Evolutionary conservation across 176 grass and related monocot species (phyloP).

Genomic region (Melocanna baccifera): DNA sequence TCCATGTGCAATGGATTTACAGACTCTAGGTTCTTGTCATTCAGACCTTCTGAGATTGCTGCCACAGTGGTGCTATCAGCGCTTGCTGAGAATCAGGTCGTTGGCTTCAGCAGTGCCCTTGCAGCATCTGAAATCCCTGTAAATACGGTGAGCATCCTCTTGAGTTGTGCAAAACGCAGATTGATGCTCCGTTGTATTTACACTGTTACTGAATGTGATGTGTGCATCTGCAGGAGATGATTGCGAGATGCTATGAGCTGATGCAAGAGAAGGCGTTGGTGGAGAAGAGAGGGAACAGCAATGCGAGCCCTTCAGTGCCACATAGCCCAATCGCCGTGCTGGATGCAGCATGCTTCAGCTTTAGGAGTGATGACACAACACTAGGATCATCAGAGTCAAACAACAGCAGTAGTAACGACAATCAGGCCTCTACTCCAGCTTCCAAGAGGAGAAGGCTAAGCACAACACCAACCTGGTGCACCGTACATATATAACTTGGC

Average conservation of each 20-base stretch:
- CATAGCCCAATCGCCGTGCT: constrained; percentile 69
- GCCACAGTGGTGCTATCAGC: constrained; percentile 47
- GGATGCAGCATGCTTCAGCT: constrained; percentile 59
- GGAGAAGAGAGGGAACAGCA: constrained; percentile 41
- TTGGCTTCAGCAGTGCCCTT: constrained; percentile 33
- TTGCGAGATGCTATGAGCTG: constrained; percentile 63
- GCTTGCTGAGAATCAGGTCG: constrained; percentile 36
- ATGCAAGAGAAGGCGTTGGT: constrained; percentile 53
- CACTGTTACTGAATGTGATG: constrained; percentile 17
- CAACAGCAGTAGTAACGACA: constrained; percentile 21
- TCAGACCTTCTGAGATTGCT: constrained; percentile 83
- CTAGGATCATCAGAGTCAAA: constrained; percentile 57
- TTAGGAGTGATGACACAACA: constrained; percentile 50
- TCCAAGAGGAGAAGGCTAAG: constrained; percentile 70
- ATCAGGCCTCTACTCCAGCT: constrained; percentile 43
- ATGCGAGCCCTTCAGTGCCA: constrained; percentile 34
- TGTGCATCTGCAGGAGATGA: constrained; percentile 47
- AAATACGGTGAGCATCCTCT: constrained; percentile 58
- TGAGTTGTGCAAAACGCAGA: neutral
- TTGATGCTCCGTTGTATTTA: neutral
- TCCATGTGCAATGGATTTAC: constrained; percentile 29
- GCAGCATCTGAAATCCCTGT: constrained; percentile 44
- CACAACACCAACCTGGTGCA: constrained; percentile 30
- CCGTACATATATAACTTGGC: constrained; percentile 35
- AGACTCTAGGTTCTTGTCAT: constrained; percentile 69